These are phyloP conservation scores for Tetrahymena borealis DNA, from an alignment of 73 alveolate species.

Conservation along the genomic window DNA sequence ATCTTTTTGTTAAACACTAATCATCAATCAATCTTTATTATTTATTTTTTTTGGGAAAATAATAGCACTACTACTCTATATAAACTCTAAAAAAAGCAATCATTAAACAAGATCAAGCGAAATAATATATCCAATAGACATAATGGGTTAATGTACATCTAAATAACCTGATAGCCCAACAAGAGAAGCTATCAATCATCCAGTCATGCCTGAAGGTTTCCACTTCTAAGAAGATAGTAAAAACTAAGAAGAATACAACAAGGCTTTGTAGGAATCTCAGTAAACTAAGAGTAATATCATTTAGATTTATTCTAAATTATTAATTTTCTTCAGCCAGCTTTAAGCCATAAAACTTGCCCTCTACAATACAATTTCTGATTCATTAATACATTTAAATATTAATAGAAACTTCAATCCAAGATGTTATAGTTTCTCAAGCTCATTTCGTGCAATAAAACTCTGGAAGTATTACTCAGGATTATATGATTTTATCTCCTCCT, in stretches of 20 bases:
- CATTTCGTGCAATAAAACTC: constrained; percentile 11
- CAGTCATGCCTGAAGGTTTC: neutral
- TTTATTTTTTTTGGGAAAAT: too few relatives aligned
- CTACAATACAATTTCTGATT: too few relatives aligned
- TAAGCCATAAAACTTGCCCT: too few relatives aligned
- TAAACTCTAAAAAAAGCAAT: neutral
- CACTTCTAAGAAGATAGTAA: neutral
- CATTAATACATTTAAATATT: too few relatives aligned
- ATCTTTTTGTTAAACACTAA: neutral
- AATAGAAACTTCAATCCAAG: neutral
- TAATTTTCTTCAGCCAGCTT: too few relatives aligned
- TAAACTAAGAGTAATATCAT: neutral
- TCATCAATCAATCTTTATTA: too few relatives aligned
- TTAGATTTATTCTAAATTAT: too few relatives aligned
- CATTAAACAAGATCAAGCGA: neutral
- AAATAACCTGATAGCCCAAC: neutral
- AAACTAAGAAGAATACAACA: neutral
- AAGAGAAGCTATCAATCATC: neutral
- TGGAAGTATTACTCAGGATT: constrained; percentile 21
- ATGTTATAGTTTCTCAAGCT: neutral
- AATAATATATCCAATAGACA: neutral
- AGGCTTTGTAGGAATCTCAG: neutral
- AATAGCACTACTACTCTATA: too few relatives aligned
- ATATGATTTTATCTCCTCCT: constrained; percentile 14
- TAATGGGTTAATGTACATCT: neutral